phyloP scores from a whole-genome alignment of 805 yeast species.

The Candida glaebosa region DNA sequence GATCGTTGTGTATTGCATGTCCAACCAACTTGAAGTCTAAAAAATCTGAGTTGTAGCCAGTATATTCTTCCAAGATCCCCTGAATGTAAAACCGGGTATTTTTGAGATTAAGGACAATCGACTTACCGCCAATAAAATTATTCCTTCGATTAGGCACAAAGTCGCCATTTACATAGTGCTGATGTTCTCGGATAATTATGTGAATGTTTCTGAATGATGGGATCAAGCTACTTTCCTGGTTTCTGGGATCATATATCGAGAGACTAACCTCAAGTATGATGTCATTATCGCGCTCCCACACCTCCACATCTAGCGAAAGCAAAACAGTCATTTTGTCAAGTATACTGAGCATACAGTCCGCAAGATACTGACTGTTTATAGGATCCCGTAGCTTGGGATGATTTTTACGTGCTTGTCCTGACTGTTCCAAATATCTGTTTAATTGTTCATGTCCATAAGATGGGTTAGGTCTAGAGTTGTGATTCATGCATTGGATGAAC shows the following conservation, averaged over 20 bases:
- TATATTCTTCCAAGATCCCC: slow-evolving; percentile 40
- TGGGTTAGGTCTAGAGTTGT: too few relatives aligned
- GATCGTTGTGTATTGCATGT: slow-evolving; percentile 58
- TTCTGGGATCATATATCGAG: slow-evolving; percentile 52
- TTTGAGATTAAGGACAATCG: slow-evolving; percentile 35
- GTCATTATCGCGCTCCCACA: slow-evolving; percentile 44
- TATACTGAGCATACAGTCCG: too few relatives aligned
- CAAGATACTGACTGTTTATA: too few relatives aligned
- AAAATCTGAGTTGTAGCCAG: slow-evolving; percentile 13
- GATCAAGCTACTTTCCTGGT: slow-evolving; percentile 33
- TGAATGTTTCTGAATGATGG: slow-evolving; percentile 41
- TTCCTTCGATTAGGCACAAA: slow-evolving; percentile 54
- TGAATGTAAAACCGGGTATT: slow-evolving; percentile 41
- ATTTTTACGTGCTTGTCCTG: too few relatives aligned
- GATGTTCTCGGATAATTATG: slow-evolving; percentile 44
- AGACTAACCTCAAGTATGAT: slow-evolving; percentile 56
- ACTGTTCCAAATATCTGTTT: too few relatives aligned
- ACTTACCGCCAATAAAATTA: slow-evolving; percentile 49
- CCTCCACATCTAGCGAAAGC: slow-evolving; percentile 54
- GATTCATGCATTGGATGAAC: too few relatives aligned
- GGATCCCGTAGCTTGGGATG: too few relatives aligned
- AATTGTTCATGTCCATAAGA: too few relatives aligned
- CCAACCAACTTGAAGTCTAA: slow-evolving; percentile 44
- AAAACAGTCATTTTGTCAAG: too few relatives aligned
- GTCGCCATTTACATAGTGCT: slow-evolving; percentile 43